A percentile compares a stretch with the other conserved stretches of the same genome.
These are phyloP conservation scores for Tubosaeta sp. DNA, from an alignment of 768 basidiomycete genomes.

Conservation along the genomic window DNA sequence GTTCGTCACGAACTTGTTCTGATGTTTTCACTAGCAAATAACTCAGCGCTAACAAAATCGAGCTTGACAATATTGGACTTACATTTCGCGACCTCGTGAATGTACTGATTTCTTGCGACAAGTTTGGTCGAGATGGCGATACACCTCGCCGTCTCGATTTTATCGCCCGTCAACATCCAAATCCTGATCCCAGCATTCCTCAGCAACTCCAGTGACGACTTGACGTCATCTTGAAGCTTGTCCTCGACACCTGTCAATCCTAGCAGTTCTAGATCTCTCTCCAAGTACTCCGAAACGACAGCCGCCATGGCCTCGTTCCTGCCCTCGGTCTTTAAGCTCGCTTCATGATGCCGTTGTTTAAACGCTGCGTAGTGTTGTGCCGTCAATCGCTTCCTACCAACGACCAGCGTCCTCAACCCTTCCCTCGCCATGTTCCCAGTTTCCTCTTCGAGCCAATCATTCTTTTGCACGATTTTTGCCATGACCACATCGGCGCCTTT, in stretches of 20 bases:
- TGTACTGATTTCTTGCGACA: constrained; percentile 94
- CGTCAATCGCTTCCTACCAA: constrained; percentile 76
- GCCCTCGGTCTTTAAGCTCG: constrained; percentile 74
- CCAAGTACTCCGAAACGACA: constrained; percentile 74
- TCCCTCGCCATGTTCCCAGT: constrained; percentile 98
- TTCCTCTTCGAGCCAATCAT: constrained; percentile 99
- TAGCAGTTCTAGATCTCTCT: constrained; percentile 85
- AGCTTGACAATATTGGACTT: constrained; percentile 5
- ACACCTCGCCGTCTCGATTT: constrained; percentile 97
- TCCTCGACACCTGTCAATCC: constrained; percentile 99
- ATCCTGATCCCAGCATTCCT: constrained; percentile 97
- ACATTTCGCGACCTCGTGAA: constrained; percentile 95
- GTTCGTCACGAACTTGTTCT: constrained; percentile 77
- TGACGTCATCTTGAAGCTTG: constrained; percentile 96
- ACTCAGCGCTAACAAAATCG: constrained; percentile 1
- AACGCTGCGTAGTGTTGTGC: constrained; percentile 70
- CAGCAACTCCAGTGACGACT: constrained; percentile 85
- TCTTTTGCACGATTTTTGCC: constrained; percentile 89
- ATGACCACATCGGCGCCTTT: constrained; percentile 99
- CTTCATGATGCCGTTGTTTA: constrained; percentile 65
- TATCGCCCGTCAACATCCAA: constrained; percentile 99
- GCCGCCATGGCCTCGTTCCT: constrained; percentile 76
- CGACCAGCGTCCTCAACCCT: constrained; percentile 89
- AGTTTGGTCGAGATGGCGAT: constrained; percentile 97
- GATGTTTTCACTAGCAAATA: constrained; percentile 69